Base-by-base conservation (phyloP, 768 basidiomycete species). In the Cantharellus anzutake region DNA sequence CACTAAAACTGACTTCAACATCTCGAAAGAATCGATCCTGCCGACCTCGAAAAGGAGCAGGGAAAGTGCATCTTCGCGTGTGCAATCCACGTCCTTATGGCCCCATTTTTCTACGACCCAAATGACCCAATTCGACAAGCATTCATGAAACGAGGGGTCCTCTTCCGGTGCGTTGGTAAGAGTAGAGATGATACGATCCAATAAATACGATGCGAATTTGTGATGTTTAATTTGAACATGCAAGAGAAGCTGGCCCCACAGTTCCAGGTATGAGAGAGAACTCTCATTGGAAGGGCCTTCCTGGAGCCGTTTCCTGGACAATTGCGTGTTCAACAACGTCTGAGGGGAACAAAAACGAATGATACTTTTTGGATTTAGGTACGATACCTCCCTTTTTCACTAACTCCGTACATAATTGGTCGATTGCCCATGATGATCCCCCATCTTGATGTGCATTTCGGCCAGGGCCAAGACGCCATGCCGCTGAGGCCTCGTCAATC, bases 351-450 rank as follows among this genome's bases (percentile, higher is more conserved):
- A 7, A 42, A 11, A 34, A 41, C 44, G 4, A 40, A 20, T 48
- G 78, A 63, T 63, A 93, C 94, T 82, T 91, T 71, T 82, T 86
- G 1, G 89, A 84, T 2, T 85, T 64, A 4, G 94, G 92, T 2
- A 97, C 83, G 4, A 97, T 72, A 5, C 74, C 79, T 5, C 90
- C 90, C 62, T 76, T 79, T 60, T 80, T 81, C 56, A 86, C 64
- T 7, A 98, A 71, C 0, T 70, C 76, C 53, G 83, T 79, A 59
- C 80, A 82, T 2, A 98, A 69, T 41, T 71, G 70, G 58, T 86
- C 83, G 50, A 87, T 66, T 4, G 83, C 84, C 78, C 80, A 83
- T 55, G 69, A 70, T 67, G 87, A 84, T 65, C 76, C 79, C 7
- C 69, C 62, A 51, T 82, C 81, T 5, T 71, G 71, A 41, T 67